Base-by-base conservation (phyloP, 345 rosid species). In the Eucalyptus tenuipes region DNA sequence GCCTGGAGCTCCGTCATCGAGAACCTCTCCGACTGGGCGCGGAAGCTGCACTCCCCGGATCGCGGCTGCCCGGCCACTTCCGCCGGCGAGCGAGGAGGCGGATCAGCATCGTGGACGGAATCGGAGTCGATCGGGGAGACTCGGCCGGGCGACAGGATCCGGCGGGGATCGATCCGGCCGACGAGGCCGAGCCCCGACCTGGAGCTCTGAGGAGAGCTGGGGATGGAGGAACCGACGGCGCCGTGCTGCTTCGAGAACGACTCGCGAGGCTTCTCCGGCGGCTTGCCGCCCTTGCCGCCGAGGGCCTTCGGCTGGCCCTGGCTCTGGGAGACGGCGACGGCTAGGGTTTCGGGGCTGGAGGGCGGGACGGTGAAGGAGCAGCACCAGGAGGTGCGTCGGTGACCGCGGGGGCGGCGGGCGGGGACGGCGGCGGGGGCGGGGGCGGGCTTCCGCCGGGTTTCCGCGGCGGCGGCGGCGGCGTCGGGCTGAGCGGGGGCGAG, bases 111-210 rank as follows among this genome's bases (percentile, higher is more conserved):
- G 85, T 86, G 61, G 47, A 88, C 90, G 42, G 92, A 94, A 89
- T 94, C 94, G 45, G 96, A 91, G 91, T 97, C 99, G 57, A 97
- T 96, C 7, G 99, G 99, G 25, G 99, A 97, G 89, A 97, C 98
- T 53, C 99, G 96, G 52, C 99, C 99, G 13, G 98, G 99, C 2
- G 99, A 97, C 90, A 96, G 93, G 92, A 97, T 97, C 91, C 98
- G 93, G 66, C 99, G 97, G 17, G 94, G 98, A 93, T 96, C 98
- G 87, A 95, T 96, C 93, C 96, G 95, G 86, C 95, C 95, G 40
- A 96, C 96, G n/a, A 96, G 87, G 88, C 91, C 90, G 64, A 95
- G 87, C 66, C 95, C 91, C 48, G 98, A 93, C 92, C 93, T 97
- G 86, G 96, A 92, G 93, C 95, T 94, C 90, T 91, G 96, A 1